Conservation (phyloP, 345 rosid species). For the Boechera divaricarpa region DNA sequence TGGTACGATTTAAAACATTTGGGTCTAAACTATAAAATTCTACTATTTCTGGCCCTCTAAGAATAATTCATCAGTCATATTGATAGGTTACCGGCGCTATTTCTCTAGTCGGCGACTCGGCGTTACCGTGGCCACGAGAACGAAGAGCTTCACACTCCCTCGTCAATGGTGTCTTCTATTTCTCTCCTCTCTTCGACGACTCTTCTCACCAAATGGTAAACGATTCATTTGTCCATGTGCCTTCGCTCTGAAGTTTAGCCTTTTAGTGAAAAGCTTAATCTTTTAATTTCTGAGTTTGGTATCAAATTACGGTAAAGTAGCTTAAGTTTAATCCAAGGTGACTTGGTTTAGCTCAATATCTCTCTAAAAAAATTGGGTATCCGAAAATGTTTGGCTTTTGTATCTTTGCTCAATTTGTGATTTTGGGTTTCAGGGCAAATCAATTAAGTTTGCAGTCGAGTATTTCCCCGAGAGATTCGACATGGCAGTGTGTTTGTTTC, state of each 20-base stretch:
- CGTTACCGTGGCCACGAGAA: not conserved
- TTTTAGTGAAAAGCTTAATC: not conserved
- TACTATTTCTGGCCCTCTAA: not conserved
- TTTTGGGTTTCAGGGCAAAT: constrained; percentile 47
- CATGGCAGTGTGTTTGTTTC: constrained; percentile 40
- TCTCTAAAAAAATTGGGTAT: not conserved
- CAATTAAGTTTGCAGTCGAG: constrained; percentile 36
- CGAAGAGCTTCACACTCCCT: constrained; percentile 30
- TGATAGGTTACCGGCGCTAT: constrained; percentile 27
- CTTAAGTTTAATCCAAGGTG: not conserved
- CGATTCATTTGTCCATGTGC: constrained; percentile 8
- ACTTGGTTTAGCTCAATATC: not conserved
- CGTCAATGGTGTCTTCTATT: constrained; percentile 49
- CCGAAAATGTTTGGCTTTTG: not conserved
- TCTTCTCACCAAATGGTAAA: constrained; percentile 47
- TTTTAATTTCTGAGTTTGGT: constrained; percentile 1
- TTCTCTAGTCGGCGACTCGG: constrained; percentile 25
- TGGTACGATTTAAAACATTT: not conserved
- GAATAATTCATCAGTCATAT: not conserved
- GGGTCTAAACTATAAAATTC: constrained; percentile 21
- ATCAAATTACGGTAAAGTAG: not conserved
- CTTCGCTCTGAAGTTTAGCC: not conserved
- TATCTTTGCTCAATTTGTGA: constrained; percentile 17
- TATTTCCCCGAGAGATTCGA: constrained; percentile 31
- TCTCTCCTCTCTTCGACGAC: constrained; percentile 43